A percentile compares a stretch with the other conserved stretches of the same genome.
phyloP scores from a whole-genome alignment of 306 rosid species.

The Potentilla sterilis region DNA sequence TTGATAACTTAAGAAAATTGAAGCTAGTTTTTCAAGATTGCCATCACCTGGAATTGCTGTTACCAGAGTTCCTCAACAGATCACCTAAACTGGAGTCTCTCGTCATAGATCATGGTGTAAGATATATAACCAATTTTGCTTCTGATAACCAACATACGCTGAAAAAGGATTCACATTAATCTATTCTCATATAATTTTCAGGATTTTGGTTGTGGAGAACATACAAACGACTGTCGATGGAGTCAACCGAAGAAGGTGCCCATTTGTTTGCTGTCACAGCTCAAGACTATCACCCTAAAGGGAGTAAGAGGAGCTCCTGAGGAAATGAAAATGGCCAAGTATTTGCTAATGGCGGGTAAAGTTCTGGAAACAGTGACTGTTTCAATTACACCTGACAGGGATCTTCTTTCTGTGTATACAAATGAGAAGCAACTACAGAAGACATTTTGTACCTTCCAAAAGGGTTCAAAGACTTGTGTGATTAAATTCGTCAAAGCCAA shows the following conservation, averaged over 20 bases:
- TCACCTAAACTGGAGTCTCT: background rate
- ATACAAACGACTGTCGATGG: background rate
- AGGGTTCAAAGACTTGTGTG: background rate
- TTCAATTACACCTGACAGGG: background rate
- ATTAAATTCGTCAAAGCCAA: background rate
- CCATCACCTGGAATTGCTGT: background rate
- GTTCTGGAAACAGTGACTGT: background rate
- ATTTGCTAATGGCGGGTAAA: background rate
- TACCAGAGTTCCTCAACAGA: background rate
- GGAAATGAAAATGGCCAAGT: conserved; percentile 2
- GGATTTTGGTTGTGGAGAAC: background rate
- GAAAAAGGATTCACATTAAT: background rate
- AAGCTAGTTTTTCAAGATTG: background rate
- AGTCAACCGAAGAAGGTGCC: background rate
- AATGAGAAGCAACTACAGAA: background rate
- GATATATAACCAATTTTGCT: background rate
- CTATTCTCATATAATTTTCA: background rate
- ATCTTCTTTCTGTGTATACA: too few relatives aligned
- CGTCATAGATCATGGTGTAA: background rate
- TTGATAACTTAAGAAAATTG: background rate
- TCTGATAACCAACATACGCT: background rate
- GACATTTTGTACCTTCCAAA: background rate
- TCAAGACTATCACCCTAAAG: background rate
- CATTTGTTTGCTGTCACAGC: background rate
- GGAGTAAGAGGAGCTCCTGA: background rate